A percentile compares a stretch with the other conserved stretches of the same genome.
These are phyloP conservation scores for Boletus rufocinnamomeus DNA, from an alignment of 768 basidiomycete species.

Conservation along the genomic window DNA sequence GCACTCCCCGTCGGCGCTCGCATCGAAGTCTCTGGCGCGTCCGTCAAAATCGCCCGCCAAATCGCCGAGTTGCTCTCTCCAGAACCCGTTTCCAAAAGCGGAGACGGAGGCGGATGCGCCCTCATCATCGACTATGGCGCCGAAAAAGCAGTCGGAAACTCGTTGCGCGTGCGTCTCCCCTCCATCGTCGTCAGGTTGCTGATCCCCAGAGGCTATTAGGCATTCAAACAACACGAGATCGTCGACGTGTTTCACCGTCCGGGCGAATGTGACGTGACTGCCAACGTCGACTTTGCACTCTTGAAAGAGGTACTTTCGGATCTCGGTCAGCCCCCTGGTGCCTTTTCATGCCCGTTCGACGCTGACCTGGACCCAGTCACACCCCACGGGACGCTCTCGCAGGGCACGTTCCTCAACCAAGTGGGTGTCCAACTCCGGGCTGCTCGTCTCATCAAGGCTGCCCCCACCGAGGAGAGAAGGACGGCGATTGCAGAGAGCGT, in stretches of 20 bases:
- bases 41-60: constrained; percentile 66
- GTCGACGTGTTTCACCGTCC: constrained; percentile 84
- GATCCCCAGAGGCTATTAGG: constrained; percentile 48
- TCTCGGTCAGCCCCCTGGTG: constrained; percentile 49
- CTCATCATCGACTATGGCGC: constrained; percentile 91
- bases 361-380: constrained; percentile 34
- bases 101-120: constrained; percentile 53
- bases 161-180: constrained; percentile 71
- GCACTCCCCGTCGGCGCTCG: constrained; percentile 66
- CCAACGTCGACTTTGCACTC: constrained; percentile 96
- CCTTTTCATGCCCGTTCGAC: not conserved
- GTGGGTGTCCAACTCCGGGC: constrained; percentile 77
- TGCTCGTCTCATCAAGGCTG: constrained; percentile 55
- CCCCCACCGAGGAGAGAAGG: constrained; percentile 50
- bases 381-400: constrained; percentile 69
- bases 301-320: constrained; percentile 74
- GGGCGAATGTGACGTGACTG: constrained; percentile 88
- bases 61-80: constrained; percentile 62
- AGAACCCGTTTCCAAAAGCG: not conserved
- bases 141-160: constrained; percentile 64
- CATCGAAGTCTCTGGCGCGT: constrained; percentile 78
- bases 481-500: constrained; percentile 60
- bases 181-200: not conserved
- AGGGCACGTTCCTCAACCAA: constrained; percentile 72
- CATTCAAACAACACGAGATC: constrained; percentile 84